Evolutionary conservation across 2,329 filamentous ascomycete genomes (phyloP).

Genomic region (Monosporascus sp.): DNA sequence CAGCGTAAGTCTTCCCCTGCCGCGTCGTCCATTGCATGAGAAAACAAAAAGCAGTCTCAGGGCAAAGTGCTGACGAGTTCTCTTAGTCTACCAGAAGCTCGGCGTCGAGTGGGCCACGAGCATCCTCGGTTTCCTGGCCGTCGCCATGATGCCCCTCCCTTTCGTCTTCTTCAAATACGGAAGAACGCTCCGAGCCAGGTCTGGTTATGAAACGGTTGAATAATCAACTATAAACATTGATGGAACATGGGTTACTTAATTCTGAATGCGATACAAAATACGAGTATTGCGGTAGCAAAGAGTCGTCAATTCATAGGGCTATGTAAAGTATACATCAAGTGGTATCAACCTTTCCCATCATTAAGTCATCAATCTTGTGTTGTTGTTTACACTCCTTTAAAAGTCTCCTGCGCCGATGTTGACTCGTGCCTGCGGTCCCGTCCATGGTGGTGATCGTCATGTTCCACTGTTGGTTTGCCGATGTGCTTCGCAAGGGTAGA

Average conservation of each 20-base stretch:
- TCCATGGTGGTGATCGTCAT: conserved; percentile 38
- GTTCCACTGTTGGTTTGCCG: conserved; percentile 40
- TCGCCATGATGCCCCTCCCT: conserved; percentile 45
- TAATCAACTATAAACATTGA: conserved; percentile 5
- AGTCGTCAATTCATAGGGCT: background rate
- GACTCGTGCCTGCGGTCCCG: conserved; percentile 42
- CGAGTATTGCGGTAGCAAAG: background rate
- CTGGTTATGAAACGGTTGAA: conserved; percentile 33
- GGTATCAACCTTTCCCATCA: background rate
- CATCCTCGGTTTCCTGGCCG: conserved; percentile 41
- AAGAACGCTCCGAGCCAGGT: conserved; percentile 32
- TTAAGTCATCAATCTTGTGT: conserved; percentile 4
- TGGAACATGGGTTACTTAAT: background rate
- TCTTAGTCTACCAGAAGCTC: conserved; percentile 37
- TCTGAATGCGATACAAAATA: background rate
- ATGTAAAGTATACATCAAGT: background rate
- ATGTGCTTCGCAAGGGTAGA: conserved; percentile 45
- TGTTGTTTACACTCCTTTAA: conserved; percentile 38
- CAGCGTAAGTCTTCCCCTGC: conserved; percentile 38
- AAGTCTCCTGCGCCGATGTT: conserved; percentile 42
- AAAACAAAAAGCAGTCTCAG: background rate
- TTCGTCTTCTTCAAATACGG: conserved; percentile 50
- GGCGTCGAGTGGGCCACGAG: conserved; percentile 44
- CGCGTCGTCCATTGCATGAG: background rate
- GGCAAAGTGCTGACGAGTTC: background rate